Evolutionary conservation across 2,329 filamentous ascomycete genomes (phyloP).

Genomic region (Pseudogymnoascus sp.): DNA sequence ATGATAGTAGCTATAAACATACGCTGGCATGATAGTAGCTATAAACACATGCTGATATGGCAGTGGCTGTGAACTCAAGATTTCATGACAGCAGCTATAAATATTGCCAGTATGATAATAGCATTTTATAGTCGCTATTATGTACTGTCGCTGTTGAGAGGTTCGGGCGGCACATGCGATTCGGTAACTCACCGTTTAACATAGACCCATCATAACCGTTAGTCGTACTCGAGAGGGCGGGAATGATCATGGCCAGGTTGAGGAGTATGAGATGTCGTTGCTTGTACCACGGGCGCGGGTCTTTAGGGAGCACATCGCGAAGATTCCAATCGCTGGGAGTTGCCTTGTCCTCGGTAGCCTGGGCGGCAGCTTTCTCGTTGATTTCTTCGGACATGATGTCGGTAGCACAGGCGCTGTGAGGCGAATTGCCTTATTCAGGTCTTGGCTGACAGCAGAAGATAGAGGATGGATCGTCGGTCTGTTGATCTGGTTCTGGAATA

Average conservation of each 20-base stretch:
- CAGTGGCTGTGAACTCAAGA: not conserved
- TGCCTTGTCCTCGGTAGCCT: not conserved
- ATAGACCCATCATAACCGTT: conserved; percentile 15
- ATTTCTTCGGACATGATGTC: conserved; percentile 1
- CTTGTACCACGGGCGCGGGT: conserved; percentile 17
- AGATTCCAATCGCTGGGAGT: not conserved
- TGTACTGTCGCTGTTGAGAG: not conserved
- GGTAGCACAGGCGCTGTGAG: not conserved
- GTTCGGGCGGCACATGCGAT: not conserved
- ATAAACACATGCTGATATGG: too few species aligned
- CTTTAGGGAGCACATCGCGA: conserved; percentile 12
- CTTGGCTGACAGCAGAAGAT: not conserved
- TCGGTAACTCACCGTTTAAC: not conserved
- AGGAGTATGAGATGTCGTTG: conserved; percentile 16
- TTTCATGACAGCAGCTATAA: not conserved
- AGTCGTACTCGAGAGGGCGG: conserved; percentile 15
- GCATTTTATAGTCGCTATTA: too few species aligned
- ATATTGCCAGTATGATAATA: not conserved
- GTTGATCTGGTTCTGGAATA: conserved; percentile 6
- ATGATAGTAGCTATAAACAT: not conserved
- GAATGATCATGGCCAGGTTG: conserved; percentile 12
- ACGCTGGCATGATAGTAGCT: not conserved
- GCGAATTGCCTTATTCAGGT: not conserved
- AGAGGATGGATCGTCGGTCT: not conserved
- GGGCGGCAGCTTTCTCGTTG: not conserved